Evolutionary conservation across 148 eudicot species (phyloP), one percentile per base, ranked within the genome.

Genomic region (Drosera capensis): DNA sequence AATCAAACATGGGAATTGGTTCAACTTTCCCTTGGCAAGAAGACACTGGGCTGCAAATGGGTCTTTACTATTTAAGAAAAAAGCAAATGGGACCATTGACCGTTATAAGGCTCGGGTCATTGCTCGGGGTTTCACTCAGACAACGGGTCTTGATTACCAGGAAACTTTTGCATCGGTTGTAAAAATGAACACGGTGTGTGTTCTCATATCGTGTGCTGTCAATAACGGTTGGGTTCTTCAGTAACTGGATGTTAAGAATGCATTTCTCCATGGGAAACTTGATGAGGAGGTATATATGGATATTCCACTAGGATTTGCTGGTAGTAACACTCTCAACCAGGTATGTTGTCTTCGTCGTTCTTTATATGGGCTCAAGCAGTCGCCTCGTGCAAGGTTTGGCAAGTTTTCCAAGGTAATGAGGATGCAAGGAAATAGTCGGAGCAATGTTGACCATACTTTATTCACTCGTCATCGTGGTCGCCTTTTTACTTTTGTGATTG

Each of bases 211-310:
- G 3, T 2, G 11, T 4, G 48, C 25, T 4, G 25, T 44, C 1
- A 44, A 23, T 2, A 14, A 3, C 3, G 14, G n/a, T 23, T 44
- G 28, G 48, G 5, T 7, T 20, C 12, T 44, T 12, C 13, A 21
- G 13, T 1, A 21, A 15, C 23, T 44, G 8, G 48, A 44, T 41
- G 26, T 44, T n/a, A 44, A 44, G n/a, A 44, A 44, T n/a, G 1
- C 45, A n/a, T 41, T 41, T n/a, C 23, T 41, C 15, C 45, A 41
- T 41, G 45, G 45, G 3, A 1, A 41, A 15, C 23, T 41, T 17
- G 5, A 14, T 3, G 45, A 41, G 19, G 20, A 44, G 23, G 20
- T 23, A 2, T 44, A 21, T 23, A 21, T 23, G 48, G 26, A 20
- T 2, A 1, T 21, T 5, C 26, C 48, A 4, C 14, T 14, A 4